Evolutionary conservation across 768 basidiomycete genomes (phyloP).

Genomic region (Lactarius sp.): DNA sequence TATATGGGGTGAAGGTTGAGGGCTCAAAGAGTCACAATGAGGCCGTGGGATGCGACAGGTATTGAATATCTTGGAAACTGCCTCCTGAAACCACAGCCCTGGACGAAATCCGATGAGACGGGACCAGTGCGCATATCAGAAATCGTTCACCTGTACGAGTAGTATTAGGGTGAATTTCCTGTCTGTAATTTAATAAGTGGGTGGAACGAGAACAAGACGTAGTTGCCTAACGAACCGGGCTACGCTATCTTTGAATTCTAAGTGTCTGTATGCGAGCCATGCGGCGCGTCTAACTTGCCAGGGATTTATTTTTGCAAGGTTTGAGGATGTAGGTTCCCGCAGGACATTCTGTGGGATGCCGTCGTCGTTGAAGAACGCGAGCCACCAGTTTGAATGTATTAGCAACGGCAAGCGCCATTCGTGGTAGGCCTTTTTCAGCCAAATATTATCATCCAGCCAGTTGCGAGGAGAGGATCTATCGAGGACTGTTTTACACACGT

Average conservation of each 20-base stretch:
- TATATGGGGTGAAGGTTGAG: conserved; percentile 40
- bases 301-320: conserved; percentile 45
- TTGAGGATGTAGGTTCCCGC: conserved; percentile 23
- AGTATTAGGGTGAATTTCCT: conserved; percentile 64
- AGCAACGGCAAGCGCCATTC: conserved; percentile 82
- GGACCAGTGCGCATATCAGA: not conserved
- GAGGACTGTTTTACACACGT: conserved; percentile 51
- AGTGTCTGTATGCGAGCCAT: conserved; percentile 67
- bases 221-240: conserved; percentile 45
- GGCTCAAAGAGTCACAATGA: conserved; percentile 59
- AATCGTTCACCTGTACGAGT: conserved; percentile 55
- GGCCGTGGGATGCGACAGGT: conserved; percentile 67
- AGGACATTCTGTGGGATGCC: conserved; percentile 45
- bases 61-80: conserved; percentile 64
- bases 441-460: conserved; percentile 94
- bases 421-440: conserved; percentile 83
- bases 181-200: conserved; percentile 37
- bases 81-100: conserved; percentile 62
- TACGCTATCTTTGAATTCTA: conserved; percentile 67
- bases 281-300: conserved; percentile 87
- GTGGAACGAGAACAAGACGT: not conserved
- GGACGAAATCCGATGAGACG: not conserved
- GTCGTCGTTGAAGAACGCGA: conserved; percentile 74
- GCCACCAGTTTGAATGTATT: conserved; percentile 96
- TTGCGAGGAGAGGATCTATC: conserved; percentile 81